Evolutionary conservation across 352 stramenopile species (phyloP).

Genomic region (Phytophthora tentaculata): DNA sequence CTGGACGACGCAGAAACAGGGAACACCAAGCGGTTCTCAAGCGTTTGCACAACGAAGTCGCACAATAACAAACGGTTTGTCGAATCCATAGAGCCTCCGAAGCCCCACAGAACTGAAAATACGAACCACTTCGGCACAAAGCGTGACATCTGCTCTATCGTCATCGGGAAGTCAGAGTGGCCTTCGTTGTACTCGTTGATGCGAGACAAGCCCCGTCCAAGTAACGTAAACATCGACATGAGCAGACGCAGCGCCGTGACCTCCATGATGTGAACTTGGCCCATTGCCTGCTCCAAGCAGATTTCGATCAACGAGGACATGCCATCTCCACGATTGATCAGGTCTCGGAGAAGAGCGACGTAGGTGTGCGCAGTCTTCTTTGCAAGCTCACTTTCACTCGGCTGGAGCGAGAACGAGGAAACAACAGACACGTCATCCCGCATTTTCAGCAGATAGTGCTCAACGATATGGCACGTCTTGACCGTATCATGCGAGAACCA

Average conservation of each 20-base stretch:
- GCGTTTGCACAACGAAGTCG: constrained; percentile 89
- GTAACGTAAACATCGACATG: constrained; percentile 96
- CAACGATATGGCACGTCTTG: constrained; percentile 91
- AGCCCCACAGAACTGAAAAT: constrained; percentile 99
- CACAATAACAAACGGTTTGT: constrained; percentile 92
- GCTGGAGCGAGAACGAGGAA: constrained; percentile 73
- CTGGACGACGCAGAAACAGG: constrained; percentile 64
- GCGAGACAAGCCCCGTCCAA: constrained; percentile 93
- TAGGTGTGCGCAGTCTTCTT: constrained; percentile 75
- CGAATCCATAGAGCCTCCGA: constrained; percentile 96
- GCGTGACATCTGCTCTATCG: constrained; percentile 94
- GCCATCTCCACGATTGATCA: constrained; percentile 58
- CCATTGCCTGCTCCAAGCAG: constrained; percentile 93
- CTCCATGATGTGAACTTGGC: constrained; percentile 96
- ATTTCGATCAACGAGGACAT: constrained; percentile 90
- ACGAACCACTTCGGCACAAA: constrained; percentile 98
- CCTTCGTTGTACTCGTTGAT: constrained; percentile 99
- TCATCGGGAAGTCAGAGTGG: constrained; percentile 98
- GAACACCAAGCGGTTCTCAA: constrained; percentile 89
- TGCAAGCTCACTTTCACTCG: constrained; percentile 66
- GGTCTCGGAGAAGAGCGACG: constrained; percentile 59
- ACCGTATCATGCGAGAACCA: constrained; percentile 99
- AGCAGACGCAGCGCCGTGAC: constrained; percentile 94
- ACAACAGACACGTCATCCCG: constrained; percentile 65
- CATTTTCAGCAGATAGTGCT: constrained; percentile 84